These are phyloP conservation scores for Mycena olivaceomarginata DNA, from an alignment of 768 basidiomycete genomes.

Conservation along the genomic window DNA sequence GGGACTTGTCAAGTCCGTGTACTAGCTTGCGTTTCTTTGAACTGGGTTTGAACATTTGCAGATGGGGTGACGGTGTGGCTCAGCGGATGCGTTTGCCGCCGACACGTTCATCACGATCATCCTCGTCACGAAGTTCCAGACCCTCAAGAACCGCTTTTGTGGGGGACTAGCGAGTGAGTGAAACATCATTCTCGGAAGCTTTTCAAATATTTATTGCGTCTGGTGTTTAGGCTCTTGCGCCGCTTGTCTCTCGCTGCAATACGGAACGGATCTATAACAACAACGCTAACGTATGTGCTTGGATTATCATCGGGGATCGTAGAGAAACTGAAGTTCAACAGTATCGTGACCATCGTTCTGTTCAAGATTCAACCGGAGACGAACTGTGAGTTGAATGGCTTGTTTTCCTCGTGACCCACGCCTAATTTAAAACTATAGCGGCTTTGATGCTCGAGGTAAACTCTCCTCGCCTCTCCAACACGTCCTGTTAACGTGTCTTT, in stretches of 20 bases:
- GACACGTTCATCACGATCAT: constrained; percentile 18
- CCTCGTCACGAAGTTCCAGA: constrained; percentile 14
- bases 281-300: constrained; percentile 9
- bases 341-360: constrained; percentile 17
- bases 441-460: constrained; percentile 26
- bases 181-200: background rate
- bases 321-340: constrained; percentile 10
- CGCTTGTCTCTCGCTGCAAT: constrained; percentile 18
- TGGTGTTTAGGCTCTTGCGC: constrained; percentile 1
- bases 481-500: background rate
- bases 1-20: background rate
- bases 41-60: background rate
- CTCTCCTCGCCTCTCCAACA: background rate
- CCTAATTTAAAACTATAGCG: constrained; percentile 4
- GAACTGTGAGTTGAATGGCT: constrained; percentile 11
- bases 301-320: background rate
- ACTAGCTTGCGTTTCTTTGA: background rate
- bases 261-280: constrained; percentile 15
- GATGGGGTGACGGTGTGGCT: constrained; percentile 26
- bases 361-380: constrained; percentile 27
- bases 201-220: background rate
- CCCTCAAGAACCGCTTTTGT: constrained; percentile 8
- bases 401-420: background rate
- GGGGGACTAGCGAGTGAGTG: constrained; percentile 1
- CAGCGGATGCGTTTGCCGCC: constrained; percentile 17